These are phyloP conservation scores for Ophiostoma angusticollis DNA, from an alignment of 2,329 filamentous ascomycete species.

Conservation along the genomic window DNA sequence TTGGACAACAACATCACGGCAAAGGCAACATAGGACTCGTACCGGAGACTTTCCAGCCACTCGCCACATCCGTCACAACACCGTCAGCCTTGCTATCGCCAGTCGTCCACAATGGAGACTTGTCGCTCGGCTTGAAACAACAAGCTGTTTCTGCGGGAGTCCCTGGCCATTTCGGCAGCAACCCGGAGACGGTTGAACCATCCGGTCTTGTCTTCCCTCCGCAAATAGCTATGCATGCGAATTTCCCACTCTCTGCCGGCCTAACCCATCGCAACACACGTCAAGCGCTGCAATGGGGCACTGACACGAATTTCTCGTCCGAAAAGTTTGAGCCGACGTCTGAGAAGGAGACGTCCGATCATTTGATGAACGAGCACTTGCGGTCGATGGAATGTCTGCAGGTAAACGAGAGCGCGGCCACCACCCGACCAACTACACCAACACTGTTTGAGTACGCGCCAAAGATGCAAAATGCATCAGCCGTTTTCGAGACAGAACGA, in stretches of 20 bases:
- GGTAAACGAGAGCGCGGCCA: constrained; percentile 42
- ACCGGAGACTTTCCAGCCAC: not conserved
- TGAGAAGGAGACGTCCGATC: constrained; percentile 44
- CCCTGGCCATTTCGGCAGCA: not conserved
- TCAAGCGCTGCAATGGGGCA: constrained; percentile 34
- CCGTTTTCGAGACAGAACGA: constrained; percentile 22
- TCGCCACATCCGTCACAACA: not conserved
- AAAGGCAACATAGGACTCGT: not conserved
- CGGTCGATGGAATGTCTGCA: constrained; percentile 45
- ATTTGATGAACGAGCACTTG: constrained; percentile 41
- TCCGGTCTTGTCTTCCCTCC: not conserved
- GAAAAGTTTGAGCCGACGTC: constrained; percentile 41
- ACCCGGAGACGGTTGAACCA: not conserved
- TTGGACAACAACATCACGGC: constrained; percentile 17
- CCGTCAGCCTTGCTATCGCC: not conserved
- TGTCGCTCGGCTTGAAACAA: not conserved
- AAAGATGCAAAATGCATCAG: constrained; percentile 17
- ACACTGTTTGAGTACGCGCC: constrained; percentile 13
- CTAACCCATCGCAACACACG: not conserved
- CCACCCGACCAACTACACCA: constrained; percentile 48
- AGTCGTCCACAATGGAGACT: not conserved
- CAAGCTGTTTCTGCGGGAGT: not conserved
- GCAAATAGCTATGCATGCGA: not conserved
- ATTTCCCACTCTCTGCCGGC: too few relatives aligned
- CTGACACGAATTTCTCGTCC: constrained; percentile 50